Base-by-base conservation (phyloP, 306 rosid genomes). In the Trifolium dubium region DNA sequence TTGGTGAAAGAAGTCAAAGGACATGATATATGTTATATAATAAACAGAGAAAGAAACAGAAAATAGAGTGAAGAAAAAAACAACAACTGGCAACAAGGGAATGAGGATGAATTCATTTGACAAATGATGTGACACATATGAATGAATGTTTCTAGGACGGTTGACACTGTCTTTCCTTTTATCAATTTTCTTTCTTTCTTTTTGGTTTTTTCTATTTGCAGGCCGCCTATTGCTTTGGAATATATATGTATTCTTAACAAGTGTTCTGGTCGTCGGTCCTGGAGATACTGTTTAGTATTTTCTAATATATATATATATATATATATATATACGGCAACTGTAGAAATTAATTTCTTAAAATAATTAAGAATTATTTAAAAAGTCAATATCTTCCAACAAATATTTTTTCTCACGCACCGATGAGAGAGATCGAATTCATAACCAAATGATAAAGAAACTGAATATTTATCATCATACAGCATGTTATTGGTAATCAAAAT, bases 11-110 rank as follows among this genome's bases (percentile, higher is more conserved):
- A 70, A 80, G 77, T 79, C 79, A 80, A 86, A 80, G 30, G 73
- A 80, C 82, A 79, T 64, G 67, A 82, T 67, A 39, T n/a, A 68
- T 30, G 46, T 49, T 17, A 39, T 53, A 60, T 72, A 62, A n/a
- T 68, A 75, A 58, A 18, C 11, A 62, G 28, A 30, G 4, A 28
- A 72, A 69, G 71, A 89, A 72, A 37, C 58, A 62, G 50, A 70
- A 58, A 61, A 69, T 41, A 44, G 46, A 31, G 80, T 72, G 69
- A 74, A 43, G 6, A 30, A 71, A 72, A 15, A 9, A 69, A 60
- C 49, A 56, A 75, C 88, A 87, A 78, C 61, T 79, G 88, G 90
- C 82, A 81, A 79, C 88, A 73, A 79, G 29, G 69, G 72, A 75
- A 75, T 32, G 69, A 30, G 32, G 18, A 40, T 56, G 72, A 75